phyloP scores from a whole-genome alignment of 2,329 filamentous ascomycete species.

The Fusarium sp. region DNA sequence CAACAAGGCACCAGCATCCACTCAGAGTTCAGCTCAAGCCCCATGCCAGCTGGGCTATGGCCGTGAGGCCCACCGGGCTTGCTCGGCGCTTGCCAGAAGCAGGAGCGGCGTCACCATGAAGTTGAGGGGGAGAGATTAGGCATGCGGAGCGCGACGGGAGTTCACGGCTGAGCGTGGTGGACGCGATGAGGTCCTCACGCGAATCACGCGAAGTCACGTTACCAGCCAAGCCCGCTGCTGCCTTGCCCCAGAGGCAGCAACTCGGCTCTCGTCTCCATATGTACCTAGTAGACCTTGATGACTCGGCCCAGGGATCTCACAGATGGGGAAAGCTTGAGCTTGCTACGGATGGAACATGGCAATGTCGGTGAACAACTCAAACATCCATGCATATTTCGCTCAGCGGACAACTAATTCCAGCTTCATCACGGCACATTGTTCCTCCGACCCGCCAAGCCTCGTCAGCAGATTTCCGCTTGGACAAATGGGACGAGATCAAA shows the following conservation, averaged over 20 bases:
- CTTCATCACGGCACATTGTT: neutral
- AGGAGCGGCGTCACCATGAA: neutral
- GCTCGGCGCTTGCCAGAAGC: neutral
- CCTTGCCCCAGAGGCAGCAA: neutral
- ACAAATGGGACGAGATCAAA: neutral
- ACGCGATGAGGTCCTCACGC: conserved; percentile 8
- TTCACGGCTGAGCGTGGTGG: neutral
- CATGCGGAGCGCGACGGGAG: neutral
- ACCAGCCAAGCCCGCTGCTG: neutral
- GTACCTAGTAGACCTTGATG: neutral
- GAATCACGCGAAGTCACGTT: conserved; percentile 24
- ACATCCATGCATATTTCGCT: neutral
- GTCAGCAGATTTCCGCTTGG: neutral
- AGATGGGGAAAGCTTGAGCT: neutral
- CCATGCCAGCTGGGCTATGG: neutral
- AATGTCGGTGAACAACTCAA: neutral
- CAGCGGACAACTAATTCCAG: neutral
- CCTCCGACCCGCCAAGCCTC: neutral
- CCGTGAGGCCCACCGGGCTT: neutral
- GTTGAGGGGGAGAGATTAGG: neutral
- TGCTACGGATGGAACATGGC: neutral
- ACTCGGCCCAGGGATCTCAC: neutral
- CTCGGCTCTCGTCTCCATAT: neutral
- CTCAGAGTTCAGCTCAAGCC: neutral
- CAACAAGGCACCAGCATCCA: conserved; percentile 21